Conservation (phyloP, 2,329 filamentous ascomycete genomes). For the Xylariaceae sp. region DNA sequence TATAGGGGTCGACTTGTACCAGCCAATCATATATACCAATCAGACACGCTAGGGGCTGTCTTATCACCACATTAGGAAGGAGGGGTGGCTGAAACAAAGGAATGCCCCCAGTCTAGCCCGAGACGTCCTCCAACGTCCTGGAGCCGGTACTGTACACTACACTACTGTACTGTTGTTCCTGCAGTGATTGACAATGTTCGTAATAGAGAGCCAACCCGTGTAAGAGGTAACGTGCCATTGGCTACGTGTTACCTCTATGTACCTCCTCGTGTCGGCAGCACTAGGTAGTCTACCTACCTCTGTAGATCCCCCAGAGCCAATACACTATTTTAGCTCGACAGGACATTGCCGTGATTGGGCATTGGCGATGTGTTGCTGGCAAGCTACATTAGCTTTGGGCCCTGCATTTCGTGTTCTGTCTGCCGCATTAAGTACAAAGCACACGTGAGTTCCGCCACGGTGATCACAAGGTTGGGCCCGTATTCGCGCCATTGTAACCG, state of each 20-base stretch:
- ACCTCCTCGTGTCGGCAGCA: constrained; percentile 15
- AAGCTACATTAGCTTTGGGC: not conserved
- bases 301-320: not conserved
- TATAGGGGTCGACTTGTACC: constrained; percentile 18
- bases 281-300: too few relatives aligned
- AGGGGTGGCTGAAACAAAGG: constrained; percentile 40
- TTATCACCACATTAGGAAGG: constrained; percentile 37
- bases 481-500: too few relatives aligned
- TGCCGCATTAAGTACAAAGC: constrained; percentile 45
- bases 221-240: constrained; percentile 27
- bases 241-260: not conserved
- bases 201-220: constrained; percentile 1
- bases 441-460: constrained; percentile 13
- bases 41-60: constrained; percentile 18
- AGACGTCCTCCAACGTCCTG: too few relatives aligned
- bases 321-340: not conserved
- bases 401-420: constrained; percentile 24
- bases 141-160: too few relatives aligned
- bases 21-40: constrained; percentile 32
- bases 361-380: not conserved
- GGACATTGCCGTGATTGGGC: constrained; percentile 15
- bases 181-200: too few relatives aligned
- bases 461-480: constrained; percentile 39
- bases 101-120: constrained; percentile 14
- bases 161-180: too few relatives aligned